Evolutionary conservation across 257 asterid species (phyloP), one percentile per base, ranked within the genome.

Genomic region (Ligustrum vulgare): DNA sequence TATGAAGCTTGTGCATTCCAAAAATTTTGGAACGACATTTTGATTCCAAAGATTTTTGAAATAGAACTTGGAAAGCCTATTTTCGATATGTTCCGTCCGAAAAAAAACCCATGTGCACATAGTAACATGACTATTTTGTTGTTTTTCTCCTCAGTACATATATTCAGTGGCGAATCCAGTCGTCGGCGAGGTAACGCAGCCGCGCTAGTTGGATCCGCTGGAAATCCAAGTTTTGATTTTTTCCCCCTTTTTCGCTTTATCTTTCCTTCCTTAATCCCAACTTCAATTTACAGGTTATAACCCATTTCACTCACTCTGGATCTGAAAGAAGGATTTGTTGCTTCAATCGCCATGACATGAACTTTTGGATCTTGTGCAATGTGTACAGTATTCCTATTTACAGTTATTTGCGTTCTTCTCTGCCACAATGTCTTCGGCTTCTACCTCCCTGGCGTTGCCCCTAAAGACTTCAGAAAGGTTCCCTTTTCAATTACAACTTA

Each of bases 401-500:
- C 60, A 31, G 60, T 82, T 73, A 49, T 85, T 71, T 81, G 80
- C 80, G 41, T 90, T 73, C 78, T 90, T 72, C 86, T 90, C 65
- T 78, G 81, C 65, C 86, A 80, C 74, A 74, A 77, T 86, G 92
- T 81, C 12, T 58, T 76, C 75, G 65, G 83, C 82, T 92, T 92
- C 86, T 89, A 92, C 78, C 97, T 90, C 72, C 95, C 97, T 5
- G 97, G 96, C 45, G 96, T 90, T 60, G 97, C 96, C 41, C 97
- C 97, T 13, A 86, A 89, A 78, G 97, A 90, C 77, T 92, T 90
- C 81, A 88, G 72, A 60, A 87, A 85, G 96, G 96, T 89, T 75
- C 39, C 22, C 33, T 72, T 74, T 54, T 33, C 39, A 80, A 79
- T 70, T 33, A 70, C 47, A 56, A 72, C 31, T 36, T 60, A 34